Conservation (phyloP, 768 basidiomycete species). For the Xerocomus brunneocitrinus region DNA sequence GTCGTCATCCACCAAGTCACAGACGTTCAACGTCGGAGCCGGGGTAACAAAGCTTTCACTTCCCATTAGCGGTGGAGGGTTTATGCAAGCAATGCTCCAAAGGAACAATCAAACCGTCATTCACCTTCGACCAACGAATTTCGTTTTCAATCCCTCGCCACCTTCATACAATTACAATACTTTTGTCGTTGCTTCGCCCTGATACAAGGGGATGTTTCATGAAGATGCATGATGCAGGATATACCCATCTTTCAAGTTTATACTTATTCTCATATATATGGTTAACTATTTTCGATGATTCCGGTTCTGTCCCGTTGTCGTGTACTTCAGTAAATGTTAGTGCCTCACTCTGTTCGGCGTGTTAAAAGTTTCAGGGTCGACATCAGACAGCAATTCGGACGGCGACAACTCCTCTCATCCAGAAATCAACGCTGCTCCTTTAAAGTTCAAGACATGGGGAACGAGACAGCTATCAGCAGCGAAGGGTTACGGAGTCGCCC, state of each 20-base stretch:
- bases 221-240: too few species aligned
- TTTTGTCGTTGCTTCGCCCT: constrained; percentile 45
- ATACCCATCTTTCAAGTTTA: too few species aligned
- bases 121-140: constrained; percentile 44
- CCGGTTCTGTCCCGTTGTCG: too few species aligned
- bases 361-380: neutral
- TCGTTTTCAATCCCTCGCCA: constrained; percentile 52
- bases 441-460: constrained; percentile 85
- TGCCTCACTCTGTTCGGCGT: too few species aligned
- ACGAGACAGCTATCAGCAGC: constrained; percentile 61
- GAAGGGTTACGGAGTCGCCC: constrained; percentile 34
- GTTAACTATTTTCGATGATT: too few species aligned
- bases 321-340: too few species aligned
- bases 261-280: too few species aligned
- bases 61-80: constrained; percentile 47
- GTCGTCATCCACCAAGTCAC: constrained; percentile 39
- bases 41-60: constrained; percentile 63
- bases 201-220: neutral
- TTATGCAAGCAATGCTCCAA: constrained; percentile 44
- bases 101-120: constrained; percentile 47
- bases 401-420: constrained; percentile 15
- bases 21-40: constrained; percentile 46
- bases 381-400: constrained; percentile 19
- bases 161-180: constrained; percentile 68
- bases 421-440: constrained; percentile 17